Percentiles rank a stretch among this genome's conserved stretches.
Evolutionary conservation across 495 filamentous ascomycete genomes (phyloP).

Genomic region (Wilcoxina mikolae): DNA sequence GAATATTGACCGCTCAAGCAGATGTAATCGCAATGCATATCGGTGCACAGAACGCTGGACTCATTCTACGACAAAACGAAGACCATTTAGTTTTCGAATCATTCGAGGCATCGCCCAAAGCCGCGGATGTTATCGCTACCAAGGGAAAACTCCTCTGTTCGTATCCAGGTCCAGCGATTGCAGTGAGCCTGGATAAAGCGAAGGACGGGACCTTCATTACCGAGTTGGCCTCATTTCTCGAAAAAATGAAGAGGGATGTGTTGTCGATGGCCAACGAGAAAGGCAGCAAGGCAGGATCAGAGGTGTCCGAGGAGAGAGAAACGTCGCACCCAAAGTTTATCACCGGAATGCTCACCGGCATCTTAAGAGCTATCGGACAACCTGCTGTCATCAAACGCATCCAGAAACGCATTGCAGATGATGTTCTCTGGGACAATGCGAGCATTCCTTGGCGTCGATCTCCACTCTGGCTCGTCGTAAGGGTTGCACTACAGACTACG

Average conservation of each 20-base stretch:
- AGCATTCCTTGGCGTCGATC: conserved; percentile 49
- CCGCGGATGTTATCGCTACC: conserved; percentile 34
- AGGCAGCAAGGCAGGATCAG: conserved; percentile 30
- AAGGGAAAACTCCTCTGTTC: conserved; percentile 38
- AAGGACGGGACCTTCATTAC: conserved; percentile 29
- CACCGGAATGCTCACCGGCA: conserved; percentile 39
- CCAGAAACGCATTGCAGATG: conserved; percentile 42
- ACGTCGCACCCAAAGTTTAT: conserved; percentile 41
- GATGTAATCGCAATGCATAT: conserved; percentile 35
- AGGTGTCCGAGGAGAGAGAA: conserved; percentile 38
- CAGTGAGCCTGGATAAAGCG: conserved; percentile 29
- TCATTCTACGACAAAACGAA: conserved; percentile 34
- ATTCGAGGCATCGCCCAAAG: conserved; percentile 44
- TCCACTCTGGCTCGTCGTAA: conserved; percentile 44
- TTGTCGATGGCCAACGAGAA: no score
- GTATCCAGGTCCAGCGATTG: conserved; percentile 41
- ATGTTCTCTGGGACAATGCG: conserved; percentile 32
- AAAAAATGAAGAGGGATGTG: no score
- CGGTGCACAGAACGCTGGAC: conserved; percentile 44
- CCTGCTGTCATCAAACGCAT: conserved; percentile 26
- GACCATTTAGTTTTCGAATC: conserved; percentile 35
- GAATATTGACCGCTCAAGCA: no score
- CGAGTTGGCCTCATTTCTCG: no score
- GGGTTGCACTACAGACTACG: conserved; percentile 38
- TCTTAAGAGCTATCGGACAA: conserved; percentile 35